These are phyloP conservation scores for Botrytis galanthina DNA, from an alignment of 2,329 filamentous ascomycete species.

Conservation along the genomic window DNA sequence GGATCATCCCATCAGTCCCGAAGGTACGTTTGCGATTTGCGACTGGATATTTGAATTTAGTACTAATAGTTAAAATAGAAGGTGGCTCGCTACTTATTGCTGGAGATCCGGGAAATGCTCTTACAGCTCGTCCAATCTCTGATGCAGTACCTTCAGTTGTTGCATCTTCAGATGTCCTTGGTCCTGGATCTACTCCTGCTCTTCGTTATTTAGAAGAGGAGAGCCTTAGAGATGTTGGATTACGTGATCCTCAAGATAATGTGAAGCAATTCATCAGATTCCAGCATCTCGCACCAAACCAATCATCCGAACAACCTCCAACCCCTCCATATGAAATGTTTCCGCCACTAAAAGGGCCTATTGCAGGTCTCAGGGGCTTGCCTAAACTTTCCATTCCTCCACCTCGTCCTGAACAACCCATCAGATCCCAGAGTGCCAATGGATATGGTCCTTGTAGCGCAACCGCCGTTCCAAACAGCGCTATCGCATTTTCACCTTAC, in stretches of 20 bases:
- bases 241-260: slow-evolving; percentile 84
- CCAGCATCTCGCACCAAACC: slow-evolving; percentile 61
- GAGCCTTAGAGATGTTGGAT: slow-evolving; percentile 65
- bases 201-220: slow-evolving; percentile 72
- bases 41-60: background rate
- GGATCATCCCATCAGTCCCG: slow-evolving; percentile 64
- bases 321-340: slow-evolving; percentile 69
- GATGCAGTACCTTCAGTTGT: slow-evolving; percentile 79
- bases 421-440: slow-evolving; percentile 36
- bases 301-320: slow-evolving; percentile 56
- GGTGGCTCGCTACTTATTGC: slow-evolving; percentile 72
- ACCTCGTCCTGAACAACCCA: slow-evolving; percentile 34
- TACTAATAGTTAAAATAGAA: slow-evolving; percentile 6
- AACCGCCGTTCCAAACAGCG: slow-evolving; percentile 20
- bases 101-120: slow-evolving; percentile 75
- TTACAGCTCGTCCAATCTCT: slow-evolving; percentile 67
- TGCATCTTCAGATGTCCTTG: slow-evolving; percentile 87
- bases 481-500: slow-evolving; percentile 47
- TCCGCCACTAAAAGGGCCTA: slow-evolving; percentile 45
- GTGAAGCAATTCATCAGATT: slow-evolving; percentile 88
- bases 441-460: slow-evolving; percentile 19
- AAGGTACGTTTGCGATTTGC: slow-evolving; percentile 29
- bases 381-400: slow-evolving; percentile 62
- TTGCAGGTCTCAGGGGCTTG: slow-evolving; percentile 55
- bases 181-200: slow-evolving; percentile 62